Percentiles rank a stretch among this genome's conserved stretches.
phyloP scores from a whole-genome alignment of 345 rosid species.

The Noccaea bulbosa region DNA sequence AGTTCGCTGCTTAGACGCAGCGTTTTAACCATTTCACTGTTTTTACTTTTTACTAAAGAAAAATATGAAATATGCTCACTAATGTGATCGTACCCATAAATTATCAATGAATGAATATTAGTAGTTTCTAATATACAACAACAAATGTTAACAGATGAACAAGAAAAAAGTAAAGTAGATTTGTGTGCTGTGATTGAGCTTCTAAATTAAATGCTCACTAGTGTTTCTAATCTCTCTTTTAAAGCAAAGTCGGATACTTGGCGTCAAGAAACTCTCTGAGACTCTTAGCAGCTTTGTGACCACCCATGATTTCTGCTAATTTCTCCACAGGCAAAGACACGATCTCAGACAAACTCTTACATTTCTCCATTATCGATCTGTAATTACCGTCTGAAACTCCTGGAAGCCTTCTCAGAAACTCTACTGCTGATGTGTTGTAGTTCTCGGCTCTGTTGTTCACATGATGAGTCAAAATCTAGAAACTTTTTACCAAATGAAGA shows the following conservation, averaged over 20 bases:
- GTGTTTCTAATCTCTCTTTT: slow-evolving; percentile 5
- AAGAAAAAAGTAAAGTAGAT: slow-evolving; percentile 18
- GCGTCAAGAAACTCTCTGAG: slow-evolving; percentile 90
- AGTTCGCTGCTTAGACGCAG: no score
- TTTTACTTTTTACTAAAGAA: no score
- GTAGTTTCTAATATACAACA: slow-evolving; percentile 12
- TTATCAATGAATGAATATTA: slow-evolving; percentile 3
- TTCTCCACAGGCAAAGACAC: slow-evolving; percentile 68
- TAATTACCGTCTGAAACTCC: slow-evolving; percentile 89
- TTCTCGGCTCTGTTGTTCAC: slow-evolving; percentile 87
- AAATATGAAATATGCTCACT: background rate
- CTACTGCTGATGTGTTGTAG: slow-evolving; percentile 91
- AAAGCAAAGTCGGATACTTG: slow-evolving; percentile 87
- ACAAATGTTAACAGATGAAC: slow-evolving; percentile 17
- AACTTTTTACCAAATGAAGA: background rate
- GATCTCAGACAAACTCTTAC: slow-evolving; percentile 82
- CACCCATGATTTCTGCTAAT: slow-evolving; percentile 83
- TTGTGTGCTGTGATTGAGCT: slow-evolving; percentile 7
- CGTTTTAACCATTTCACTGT: no score
- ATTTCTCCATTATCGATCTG: slow-evolving; percentile 86
- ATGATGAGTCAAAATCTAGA: background rate
- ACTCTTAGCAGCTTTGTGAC: slow-evolving; percentile 79
- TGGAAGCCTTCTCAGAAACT: slow-evolving; percentile 89
- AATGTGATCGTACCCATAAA: slow-evolving; percentile 1
- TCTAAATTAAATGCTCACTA: background rate